Conservation (phyloP, 2,329 filamentous ascomycete genomes). For the Xylaria sp. region DNA sequence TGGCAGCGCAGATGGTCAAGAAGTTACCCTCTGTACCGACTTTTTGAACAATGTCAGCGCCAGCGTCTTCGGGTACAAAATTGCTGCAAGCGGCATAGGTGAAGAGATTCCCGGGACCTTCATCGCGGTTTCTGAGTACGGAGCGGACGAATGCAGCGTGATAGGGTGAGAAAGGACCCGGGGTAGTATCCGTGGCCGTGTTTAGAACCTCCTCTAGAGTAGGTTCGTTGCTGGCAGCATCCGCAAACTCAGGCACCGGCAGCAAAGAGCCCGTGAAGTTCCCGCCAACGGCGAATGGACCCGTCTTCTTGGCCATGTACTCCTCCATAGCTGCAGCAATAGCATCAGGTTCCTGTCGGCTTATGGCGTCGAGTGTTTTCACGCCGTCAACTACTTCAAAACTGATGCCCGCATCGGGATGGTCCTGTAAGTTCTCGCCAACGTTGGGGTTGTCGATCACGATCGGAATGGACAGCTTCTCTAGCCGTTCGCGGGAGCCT, state of each 20-base stretch:
- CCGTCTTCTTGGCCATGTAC: conserved; percentile 18
- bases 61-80: background rate
- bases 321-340: conserved; percentile 14
- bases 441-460: conserved; percentile 48
- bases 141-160: conserved; percentile 14
- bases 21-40: conserved; percentile 5
- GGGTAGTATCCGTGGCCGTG: background rate
- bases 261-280: background rate
- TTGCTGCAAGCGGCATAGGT: conserved; percentile 11
- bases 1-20: conserved; percentile 1
- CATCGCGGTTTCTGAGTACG: background rate
- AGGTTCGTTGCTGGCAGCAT: background rate
- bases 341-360: conserved; percentile 27
- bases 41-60: background rate
- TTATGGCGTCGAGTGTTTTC: conserved; percentile 27
- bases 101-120: conserved; percentile 1
- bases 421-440: conserved; percentile 45
- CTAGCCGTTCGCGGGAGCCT: conserved; percentile 24
- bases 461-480: conserved; percentile 41
- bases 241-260: background rate
- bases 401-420: conserved; percentile 21
- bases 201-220: conserved; percentile 5
- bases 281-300: conserved; percentile 20
- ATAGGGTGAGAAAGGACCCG: conserved; percentile 3
- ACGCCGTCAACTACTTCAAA: conserved; percentile 29